Evolutionary conservation across 1,284 basidiomycete genomes (phyloP).

Genomic region (Ceratobasidium papillatum): DNA sequence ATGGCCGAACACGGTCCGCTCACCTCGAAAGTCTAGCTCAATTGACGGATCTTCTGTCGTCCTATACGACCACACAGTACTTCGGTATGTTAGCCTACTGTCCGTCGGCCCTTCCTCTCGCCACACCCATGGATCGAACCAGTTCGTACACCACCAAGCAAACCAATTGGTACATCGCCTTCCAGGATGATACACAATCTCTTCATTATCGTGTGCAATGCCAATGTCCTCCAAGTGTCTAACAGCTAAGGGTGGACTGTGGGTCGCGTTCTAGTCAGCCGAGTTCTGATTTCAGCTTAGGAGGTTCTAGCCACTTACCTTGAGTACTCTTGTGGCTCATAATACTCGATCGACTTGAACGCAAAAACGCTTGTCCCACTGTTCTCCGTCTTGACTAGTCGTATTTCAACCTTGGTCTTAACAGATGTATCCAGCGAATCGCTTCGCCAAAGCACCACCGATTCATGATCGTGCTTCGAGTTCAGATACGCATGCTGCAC

Average conservation of each 20-base stretch:
- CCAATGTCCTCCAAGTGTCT: not conserved
- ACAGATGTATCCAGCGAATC: constrained; percentile 1
- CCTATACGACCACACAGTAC: not conserved
- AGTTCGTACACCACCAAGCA: not conserved
- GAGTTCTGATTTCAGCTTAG: not conserved
- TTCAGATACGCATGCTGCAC: constrained; percentile 3
- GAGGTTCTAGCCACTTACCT: not conserved
- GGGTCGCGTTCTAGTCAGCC: not conserved
- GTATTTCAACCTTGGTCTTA: not conserved
- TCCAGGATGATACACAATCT: not conserved
- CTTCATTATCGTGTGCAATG: not conserved
- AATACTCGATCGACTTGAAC: constrained; percentile 11
- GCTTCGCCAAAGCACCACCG: constrained; percentile 1
- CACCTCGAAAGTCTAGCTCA: constrained; percentile 6
- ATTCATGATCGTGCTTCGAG: constrained; percentile 2
- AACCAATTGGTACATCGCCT: not conserved
- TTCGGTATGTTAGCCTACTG: not conserved
- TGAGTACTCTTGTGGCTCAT: not conserved
- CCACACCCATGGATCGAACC: constrained; percentile 21
- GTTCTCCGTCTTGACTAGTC: not conserved
- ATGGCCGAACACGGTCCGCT: not conserved
- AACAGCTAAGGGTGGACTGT: not conserved
- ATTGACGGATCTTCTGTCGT: not conserved
- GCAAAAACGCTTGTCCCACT: not conserved
- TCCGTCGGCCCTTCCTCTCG: not conserved